Evolutionary conservation across 306 rosid species (phyloP), one percentile per base, ranked within the genome.

Genomic region (Pyrus bretschneideri): DNA sequence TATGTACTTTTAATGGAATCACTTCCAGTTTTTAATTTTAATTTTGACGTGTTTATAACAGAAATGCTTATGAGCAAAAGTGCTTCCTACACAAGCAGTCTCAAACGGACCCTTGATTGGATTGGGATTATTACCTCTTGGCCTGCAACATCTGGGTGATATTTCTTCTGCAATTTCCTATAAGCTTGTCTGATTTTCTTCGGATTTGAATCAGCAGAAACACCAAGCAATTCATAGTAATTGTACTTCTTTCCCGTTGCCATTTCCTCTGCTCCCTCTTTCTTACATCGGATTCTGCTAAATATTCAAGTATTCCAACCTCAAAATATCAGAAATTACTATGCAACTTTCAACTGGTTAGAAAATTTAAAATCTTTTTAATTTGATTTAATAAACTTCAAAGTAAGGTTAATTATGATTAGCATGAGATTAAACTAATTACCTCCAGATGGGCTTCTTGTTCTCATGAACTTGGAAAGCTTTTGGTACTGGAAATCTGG

Each of bases 91-190:
- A 40, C 3, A 40, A 40, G 44, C 11, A 40, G 3, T 40, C 44
- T 9, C 11, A 40, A 40, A 40, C 11, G 9, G 44, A 33, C 38
- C 38, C 38, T 33, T 6, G 44, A 40, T 40, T 40, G 11, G 44
- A 40, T 40, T 40, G 44, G 44, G 44, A 40, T 9, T 2, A 1
- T 11, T 76, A 90, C 97, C 97, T 92, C 52, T 71, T 84, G 90
- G 79, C 97, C 97, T 71, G 86, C 87, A 79, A 92, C 83, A 81
- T 92, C 97, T 11, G 97, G 97, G 78, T 92, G 97, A 59, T 81
- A 64, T 62, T 84, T 90, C 91, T 92, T 92, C 74, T 90, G 97
- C 86, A 89, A 80, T 79, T 88, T 89, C 76, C 93, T 81, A 69
- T 89, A 92, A 70, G 97, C 93, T 69, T 88, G 86, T 85, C 83